phyloP scores from a whole-genome alignment of 2,329 filamentous ascomycete genomes.

The Tolypocladium sp. region DNA sequence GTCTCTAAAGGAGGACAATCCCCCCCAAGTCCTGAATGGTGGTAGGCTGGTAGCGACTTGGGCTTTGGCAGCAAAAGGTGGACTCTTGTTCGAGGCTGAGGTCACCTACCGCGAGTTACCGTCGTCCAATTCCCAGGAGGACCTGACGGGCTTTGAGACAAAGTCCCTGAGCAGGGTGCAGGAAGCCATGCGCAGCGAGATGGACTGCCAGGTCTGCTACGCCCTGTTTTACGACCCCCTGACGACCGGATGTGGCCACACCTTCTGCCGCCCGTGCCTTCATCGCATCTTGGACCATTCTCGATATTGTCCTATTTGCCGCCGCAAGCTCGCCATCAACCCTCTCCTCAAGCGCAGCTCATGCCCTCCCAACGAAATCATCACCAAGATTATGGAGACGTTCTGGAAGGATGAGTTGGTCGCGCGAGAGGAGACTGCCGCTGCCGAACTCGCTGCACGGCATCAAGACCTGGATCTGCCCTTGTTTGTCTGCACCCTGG shows the following conservation, averaged over 20 bases:
- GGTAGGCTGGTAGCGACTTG: constrained; percentile 59
- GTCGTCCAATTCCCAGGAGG: constrained; percentile 14
- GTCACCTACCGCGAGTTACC: constrained; percentile 34
- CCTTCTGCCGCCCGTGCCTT: constrained; percentile 75
- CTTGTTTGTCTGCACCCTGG: constrained; percentile 73
- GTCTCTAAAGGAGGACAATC: constrained; percentile 23
- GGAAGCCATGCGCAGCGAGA: constrained; percentile 54
- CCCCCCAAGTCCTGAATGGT: constrained; percentile 34
- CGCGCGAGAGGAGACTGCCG: constrained; percentile 44
- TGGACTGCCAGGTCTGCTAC: constrained; percentile 88
- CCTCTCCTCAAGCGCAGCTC: constrained; percentile 29
- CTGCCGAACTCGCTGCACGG: constrained; percentile 46
- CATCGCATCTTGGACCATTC: constrained; percentile 69
- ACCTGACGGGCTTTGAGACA: constrained; percentile 13
- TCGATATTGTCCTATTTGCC: constrained; percentile 71
- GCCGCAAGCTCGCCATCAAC: constrained; percentile 49
- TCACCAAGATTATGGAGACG: constrained; percentile 53
- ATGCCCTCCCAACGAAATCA: constrained; percentile 49
- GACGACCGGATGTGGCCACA: constrained; percentile 82
- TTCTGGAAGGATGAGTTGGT: constrained; percentile 63
- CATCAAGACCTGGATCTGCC: constrained; percentile 53
- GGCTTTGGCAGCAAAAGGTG: constrained; percentile 51
- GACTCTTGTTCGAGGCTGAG: constrained; percentile 47
- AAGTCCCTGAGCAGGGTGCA: constrained; percentile 44
- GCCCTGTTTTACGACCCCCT: constrained; percentile 71